Evolutionary conservation across 2,329 filamentous ascomycete species (phyloP).

Genomic region (Triangularia verruculosa): DNA sequence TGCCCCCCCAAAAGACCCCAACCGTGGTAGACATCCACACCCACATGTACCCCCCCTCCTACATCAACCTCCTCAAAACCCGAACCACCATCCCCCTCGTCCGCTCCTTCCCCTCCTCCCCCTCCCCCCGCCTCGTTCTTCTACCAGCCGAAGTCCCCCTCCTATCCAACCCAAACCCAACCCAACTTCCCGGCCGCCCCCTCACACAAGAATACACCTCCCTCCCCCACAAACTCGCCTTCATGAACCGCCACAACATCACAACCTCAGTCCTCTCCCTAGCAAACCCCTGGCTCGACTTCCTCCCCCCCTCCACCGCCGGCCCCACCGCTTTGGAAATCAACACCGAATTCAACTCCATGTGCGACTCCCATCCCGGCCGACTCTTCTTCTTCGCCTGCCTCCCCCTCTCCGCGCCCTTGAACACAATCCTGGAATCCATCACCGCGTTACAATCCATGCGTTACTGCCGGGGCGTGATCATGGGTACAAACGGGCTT

Average conservation of each 20-base stretch:
- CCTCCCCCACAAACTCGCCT: conserved; percentile 73
- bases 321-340: conserved; percentile 56
- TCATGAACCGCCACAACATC: conserved; percentile 84
- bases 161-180: conserved; percentile 44
- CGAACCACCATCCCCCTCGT: conserved; percentile 67
- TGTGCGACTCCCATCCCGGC: conserved; percentile 65
- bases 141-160: conserved; percentile 39
- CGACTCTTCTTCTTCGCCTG: conserved; percentile 80
- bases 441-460: conserved; percentile 61
- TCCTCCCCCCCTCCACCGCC: conserved; percentile 57
- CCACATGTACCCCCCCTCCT: conserved; percentile 66
- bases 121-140: conserved; percentile 58
- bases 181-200: conserved; percentile 69
- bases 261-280: conserved; percentile 81
- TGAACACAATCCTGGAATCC: conserved; percentile 60
- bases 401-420: conserved; percentile 69
- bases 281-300: conserved; percentile 94
- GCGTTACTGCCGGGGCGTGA: conserved; percentile 74
- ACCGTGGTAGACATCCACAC: conserved; percentile 65
- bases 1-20: background rate
- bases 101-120: conserved; percentile 56
- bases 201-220: conserved; percentile 82
- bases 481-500: conserved; percentile 80
- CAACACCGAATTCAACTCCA: conserved; percentile 73
- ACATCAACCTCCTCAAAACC: conserved; percentile 58